A percentile compares a stretch with the other conserved stretches of the same genome.
Conservation (phyloP, 1,139 yeast genomes). For the Candida frijolesensis region DNA sequence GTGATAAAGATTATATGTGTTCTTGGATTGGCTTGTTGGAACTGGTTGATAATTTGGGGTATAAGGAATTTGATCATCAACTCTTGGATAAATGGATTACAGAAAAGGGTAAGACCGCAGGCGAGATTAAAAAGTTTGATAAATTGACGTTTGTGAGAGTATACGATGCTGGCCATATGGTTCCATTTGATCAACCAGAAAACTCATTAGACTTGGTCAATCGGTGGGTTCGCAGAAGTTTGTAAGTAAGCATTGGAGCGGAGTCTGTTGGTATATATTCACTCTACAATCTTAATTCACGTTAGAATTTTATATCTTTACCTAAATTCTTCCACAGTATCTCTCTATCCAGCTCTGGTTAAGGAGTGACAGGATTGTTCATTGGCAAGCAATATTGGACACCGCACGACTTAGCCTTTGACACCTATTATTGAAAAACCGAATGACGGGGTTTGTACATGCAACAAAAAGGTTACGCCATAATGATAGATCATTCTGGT, state of each 20-base stretch:
- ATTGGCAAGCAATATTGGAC: no score
- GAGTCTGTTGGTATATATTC: no score
- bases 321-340: neutral
- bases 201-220: conserved; percentile 45
- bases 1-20: conserved; percentile 84
- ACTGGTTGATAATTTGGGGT: conserved; percentile 68
- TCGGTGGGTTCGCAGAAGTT: conserved; percentile 27
- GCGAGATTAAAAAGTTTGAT: conserved; percentile 45
- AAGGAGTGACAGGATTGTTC: no score
- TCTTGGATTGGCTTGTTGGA: conserved; percentile 86
- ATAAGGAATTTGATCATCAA: conserved; percentile 61
- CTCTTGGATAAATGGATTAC: conserved; percentile 42
- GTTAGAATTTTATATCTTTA: no score
- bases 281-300: no score
- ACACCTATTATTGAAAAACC: no score
- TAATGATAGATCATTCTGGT: no score
- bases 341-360: neutral
- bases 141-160: conserved; percentile 47
- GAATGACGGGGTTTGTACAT: no score
- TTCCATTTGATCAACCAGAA: conserved; percentile 47
- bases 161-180: conserved; percentile 50
- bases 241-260: no score
- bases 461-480: no score
- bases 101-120: conserved; percentile 35
- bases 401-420: no score